phyloP scores from a whole-genome alignment of 164 flowering plant species.

The Tetracentron sinense region DNA sequence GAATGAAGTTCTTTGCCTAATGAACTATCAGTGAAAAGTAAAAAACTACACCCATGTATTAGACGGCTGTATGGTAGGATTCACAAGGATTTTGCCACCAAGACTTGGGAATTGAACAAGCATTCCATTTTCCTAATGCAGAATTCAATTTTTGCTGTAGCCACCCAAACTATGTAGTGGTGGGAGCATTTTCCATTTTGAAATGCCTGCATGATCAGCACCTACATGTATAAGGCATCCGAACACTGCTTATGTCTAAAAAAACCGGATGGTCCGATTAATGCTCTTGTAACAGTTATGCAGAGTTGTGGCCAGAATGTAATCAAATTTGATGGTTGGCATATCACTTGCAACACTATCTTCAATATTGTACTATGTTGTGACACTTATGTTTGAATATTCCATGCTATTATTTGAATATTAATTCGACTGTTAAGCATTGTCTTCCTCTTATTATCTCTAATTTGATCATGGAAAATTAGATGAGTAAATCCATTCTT shows the following conservation, averaged over 20 bases:
- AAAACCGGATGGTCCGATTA: not conserved
- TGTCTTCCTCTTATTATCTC: not conserved
- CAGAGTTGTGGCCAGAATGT: not conserved
- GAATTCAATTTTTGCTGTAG: not conserved
- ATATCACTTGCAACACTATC: not conserved
- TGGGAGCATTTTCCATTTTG: not conserved
- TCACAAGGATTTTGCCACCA: no score
- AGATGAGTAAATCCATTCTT: conserved; percentile 29
- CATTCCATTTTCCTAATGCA: no score
- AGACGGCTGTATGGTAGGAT: no score
- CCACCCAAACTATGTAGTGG: not conserved
- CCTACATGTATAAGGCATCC: no score
- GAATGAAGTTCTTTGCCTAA: no score
- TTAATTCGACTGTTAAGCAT: not conserved
- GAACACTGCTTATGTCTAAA: not conserved
- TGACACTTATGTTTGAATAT: not conserved
- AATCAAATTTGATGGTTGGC: no score
- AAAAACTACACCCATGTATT: no score
- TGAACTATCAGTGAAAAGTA: no score
- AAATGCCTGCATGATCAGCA: not conserved
- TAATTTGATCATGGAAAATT: conserved; percentile 3
- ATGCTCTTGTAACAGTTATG: not conserved
- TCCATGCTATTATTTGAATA: not conserved
- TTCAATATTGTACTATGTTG: not conserved
- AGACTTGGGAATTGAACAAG: no score